Conservation (phyloP, 495 filamentous ascomycete genomes). For the Podospora sp. region DNA sequence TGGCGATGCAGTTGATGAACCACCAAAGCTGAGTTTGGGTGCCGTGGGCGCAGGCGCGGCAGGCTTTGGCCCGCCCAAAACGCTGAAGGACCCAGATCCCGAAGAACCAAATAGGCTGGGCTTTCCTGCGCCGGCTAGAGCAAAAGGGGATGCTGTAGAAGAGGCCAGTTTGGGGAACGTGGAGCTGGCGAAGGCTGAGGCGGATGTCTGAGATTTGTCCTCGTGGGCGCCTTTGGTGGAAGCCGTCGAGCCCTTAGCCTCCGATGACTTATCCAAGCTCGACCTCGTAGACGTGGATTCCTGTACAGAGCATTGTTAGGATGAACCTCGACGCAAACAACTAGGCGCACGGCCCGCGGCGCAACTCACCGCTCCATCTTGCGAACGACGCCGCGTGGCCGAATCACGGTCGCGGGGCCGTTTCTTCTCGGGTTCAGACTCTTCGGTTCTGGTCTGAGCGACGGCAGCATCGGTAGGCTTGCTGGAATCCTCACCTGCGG, state of each 20-base stretch:
- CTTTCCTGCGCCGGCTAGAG: slow-evolving; percentile 37
- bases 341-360: not conserved
- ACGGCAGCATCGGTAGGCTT: slow-evolving; percentile 28
- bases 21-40: slow-evolving; percentile 39
- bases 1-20: slow-evolving; percentile 28
- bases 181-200: slow-evolving; percentile 52
- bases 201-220: slow-evolving; percentile 36
- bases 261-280: slow-evolving; percentile 23
- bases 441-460: slow-evolving; percentile 42
- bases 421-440: slow-evolving; percentile 60
- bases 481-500: slow-evolving; percentile 37
- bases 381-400: slow-evolving; percentile 19
- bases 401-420: slow-evolving; percentile 48
- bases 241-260: slow-evolving; percentile 9
- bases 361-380: slow-evolving; percentile 30
- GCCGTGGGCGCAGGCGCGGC: slow-evolving; percentile 24
- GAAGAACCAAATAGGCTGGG: slow-evolving; percentile 42
- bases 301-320: slow-evolving; percentile 18
- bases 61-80: slow-evolving; percentile 35
- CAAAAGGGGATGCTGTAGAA: slow-evolving; percentile 50
- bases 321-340: not conserved
- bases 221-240: slow-evolving; percentile 13
- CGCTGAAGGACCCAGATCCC: slow-evolving; percentile 41
- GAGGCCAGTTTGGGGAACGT: slow-evolving; percentile 54
- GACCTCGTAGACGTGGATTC: slow-evolving; percentile 29